These are phyloP conservation scores for Xylariaceae sp. DNA, from an alignment of 2,329 filamentous ascomycete species.

Conservation along the genomic window DNA sequence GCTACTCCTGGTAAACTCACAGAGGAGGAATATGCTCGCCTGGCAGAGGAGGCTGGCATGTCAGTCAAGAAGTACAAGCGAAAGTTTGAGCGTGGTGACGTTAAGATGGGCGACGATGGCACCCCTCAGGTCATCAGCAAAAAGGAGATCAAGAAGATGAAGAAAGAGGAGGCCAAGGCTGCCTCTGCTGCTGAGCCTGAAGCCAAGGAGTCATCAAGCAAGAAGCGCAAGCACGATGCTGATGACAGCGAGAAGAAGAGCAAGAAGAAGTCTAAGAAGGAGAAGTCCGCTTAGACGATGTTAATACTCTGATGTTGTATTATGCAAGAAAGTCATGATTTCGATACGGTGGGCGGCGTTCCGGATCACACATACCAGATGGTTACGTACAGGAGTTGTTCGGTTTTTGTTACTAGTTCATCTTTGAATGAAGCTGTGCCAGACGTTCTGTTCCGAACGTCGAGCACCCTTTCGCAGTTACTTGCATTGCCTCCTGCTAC, in stretches of 20 bases:
- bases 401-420: constrained; percentile 19
- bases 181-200: constrained; percentile 38
- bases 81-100: constrained; percentile 71
- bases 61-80: constrained; percentile 72
- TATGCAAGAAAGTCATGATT: constrained; percentile 25
- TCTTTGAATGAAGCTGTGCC: constrained; percentile 20
- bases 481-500: neutral
- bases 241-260: constrained; percentile 53
- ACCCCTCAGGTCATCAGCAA: constrained; percentile 64
- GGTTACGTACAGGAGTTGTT: constrained; percentile 28
- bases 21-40: constrained; percentile 52
- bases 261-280: constrained; percentile 62
- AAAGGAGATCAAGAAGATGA: constrained; percentile 70
- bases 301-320: constrained; percentile 27
- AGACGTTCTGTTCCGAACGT: constrained; percentile 5
- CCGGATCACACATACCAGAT: constrained; percentile 30
- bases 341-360: constrained; percentile 27
- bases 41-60: constrained; percentile 63
- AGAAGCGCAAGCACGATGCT: constrained; percentile 69
- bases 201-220: constrained; percentile 41
- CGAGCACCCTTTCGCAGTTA: constrained; percentile 3
- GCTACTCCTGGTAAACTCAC: constrained; percentile 37
- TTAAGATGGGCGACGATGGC: constrained; percentile 60
- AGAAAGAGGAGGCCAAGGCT: constrained; percentile 56
- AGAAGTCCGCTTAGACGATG: constrained; percentile 46